These are phyloP conservation scores for Eremomyces bilateralis DNA, from an alignment of 495 filamentous ascomycete genomes.

Conservation along the genomic window DNA sequence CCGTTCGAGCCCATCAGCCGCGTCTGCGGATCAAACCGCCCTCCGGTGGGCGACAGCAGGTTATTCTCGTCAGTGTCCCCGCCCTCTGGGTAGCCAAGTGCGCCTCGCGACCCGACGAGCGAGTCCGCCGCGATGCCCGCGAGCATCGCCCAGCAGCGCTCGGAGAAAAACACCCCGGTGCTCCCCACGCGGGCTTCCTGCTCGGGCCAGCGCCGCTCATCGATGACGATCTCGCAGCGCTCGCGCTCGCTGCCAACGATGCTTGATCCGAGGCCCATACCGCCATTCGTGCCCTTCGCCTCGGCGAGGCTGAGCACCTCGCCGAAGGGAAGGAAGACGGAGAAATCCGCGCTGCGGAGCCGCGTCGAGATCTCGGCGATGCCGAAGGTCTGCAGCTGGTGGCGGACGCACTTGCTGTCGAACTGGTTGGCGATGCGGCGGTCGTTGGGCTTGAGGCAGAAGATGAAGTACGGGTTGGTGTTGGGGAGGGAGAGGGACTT, in stretches of 20 bases:
- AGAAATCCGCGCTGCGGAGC: constrained; percentile 81
- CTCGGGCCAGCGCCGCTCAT: constrained; percentile 71
- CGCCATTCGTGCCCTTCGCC: constrained; percentile 41
- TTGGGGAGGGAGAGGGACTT: constrained; percentile 58
- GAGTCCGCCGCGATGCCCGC: constrained; percentile 38
- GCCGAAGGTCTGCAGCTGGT: constrained; percentile 84
- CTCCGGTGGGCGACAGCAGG: constrained; percentile 19
- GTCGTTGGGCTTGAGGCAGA: constrained; percentile 95
- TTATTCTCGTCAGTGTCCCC: constrained; percentile 23
- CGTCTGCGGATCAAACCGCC: constrained; percentile 41
- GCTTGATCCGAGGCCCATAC: neutral
- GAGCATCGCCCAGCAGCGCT: constrained; percentile 82
- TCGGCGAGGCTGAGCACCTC: constrained; percentile 85
- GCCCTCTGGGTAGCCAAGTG: neutral
- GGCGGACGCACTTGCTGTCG: constrained; percentile 91
- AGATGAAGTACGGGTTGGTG: constrained; percentile 85
- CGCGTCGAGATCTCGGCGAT: constrained; percentile 94
- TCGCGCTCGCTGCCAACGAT: constrained; percentile 81
- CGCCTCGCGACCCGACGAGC: neutral
- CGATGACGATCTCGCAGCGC: constrained; percentile 72
- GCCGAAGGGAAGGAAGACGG: constrained; percentile 82
- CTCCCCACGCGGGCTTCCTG: constrained; percentile 82
- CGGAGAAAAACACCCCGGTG: constrained; percentile 88
- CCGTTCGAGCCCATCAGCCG: constrained; percentile 37
- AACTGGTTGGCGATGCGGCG: constrained; percentile 95